These are phyloP conservation scores for Podaxis rugospora DNA, from an alignment of 768 basidiomycete genomes.

Conservation along the genomic window DNA sequence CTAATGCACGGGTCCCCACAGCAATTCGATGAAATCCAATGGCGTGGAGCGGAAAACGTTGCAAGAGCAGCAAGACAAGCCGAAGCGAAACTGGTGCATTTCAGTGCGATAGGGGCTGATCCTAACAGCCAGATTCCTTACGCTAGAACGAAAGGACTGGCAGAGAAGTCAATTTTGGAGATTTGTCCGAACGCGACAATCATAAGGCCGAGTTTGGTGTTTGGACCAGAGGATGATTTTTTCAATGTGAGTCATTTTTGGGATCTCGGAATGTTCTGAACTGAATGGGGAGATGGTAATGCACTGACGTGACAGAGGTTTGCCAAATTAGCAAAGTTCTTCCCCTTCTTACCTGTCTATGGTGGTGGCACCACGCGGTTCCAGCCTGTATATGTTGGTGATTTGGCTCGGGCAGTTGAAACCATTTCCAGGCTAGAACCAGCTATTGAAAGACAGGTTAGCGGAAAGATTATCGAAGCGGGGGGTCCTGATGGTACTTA, in stretches of 20 bases:
- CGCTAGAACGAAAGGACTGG: constrained; percentile 56
- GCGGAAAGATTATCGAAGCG: constrained; percentile 46
- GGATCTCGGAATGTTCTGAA: constrained; percentile 19
- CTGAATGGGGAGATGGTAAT: background rate
- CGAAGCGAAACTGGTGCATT: constrained; percentile 58
- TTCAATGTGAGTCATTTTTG: constrained; percentile 49
- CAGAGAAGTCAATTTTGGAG: constrained; percentile 49
- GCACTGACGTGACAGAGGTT: constrained; percentile 43
- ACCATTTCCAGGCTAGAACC: constrained; percentile 45
- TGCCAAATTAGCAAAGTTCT: constrained; percentile 48
- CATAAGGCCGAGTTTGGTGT: constrained; percentile 68
- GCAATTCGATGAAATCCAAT: constrained; percentile 59
- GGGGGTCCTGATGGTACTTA: constrained; percentile 33
- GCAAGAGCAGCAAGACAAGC: constrained; percentile 45
- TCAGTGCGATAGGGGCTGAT: constrained; percentile 79
- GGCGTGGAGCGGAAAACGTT: constrained; percentile 64
- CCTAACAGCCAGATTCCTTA: constrained; percentile 54
- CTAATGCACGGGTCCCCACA: constrained; percentile 53
- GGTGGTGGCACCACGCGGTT: constrained; percentile 63
- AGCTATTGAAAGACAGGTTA: constrained; percentile 37
- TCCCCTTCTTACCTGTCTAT: constrained; percentile 77
- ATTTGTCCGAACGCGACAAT: constrained; percentile 51
- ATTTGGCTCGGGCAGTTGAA: constrained; percentile 60
- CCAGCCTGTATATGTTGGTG: constrained; percentile 71
- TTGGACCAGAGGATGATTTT: constrained; percentile 74